Conservation (phyloP, 345 rosid species). For the Barbarea vulgaris region DNA sequence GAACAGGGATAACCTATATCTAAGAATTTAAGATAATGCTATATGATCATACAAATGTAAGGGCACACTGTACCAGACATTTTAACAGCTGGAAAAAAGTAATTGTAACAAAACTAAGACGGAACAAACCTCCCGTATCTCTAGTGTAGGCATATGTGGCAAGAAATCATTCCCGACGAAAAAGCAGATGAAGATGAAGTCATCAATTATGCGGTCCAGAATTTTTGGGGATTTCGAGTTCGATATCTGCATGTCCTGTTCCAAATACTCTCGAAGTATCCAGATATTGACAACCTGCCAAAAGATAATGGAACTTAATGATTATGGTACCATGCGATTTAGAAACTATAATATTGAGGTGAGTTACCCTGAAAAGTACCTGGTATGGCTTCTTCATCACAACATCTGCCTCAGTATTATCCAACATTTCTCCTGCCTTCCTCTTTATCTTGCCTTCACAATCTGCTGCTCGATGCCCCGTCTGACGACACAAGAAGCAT, state of each 20-base stretch:
- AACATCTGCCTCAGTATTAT: constrained; percentile 54
- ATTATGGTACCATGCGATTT: constrained; percentile 18
- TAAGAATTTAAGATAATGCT: constrained; percentile 1
- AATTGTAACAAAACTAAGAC: constrained; percentile 7
- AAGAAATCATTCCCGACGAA: constrained; percentile 98
- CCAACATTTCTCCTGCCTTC: constrained; percentile 77
- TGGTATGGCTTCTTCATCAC: constrained; percentile 80
- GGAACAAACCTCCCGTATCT: constrained; percentile 90
- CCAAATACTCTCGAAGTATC: constrained; percentile 94
- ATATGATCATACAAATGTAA: not conserved
- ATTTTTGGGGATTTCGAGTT: constrained; percentile 53
- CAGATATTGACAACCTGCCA: constrained; percentile 89
- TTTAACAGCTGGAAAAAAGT: constrained; percentile 12
- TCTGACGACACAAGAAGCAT: constrained; percentile 91
- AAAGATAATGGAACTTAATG: constrained; percentile 6
- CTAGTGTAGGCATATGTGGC: constrained; percentile 98
- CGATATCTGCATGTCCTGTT: constrained; percentile 69
- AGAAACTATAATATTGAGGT: not conserved
- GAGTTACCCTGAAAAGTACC: constrained; percentile 45
- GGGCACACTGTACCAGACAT: not conserved
- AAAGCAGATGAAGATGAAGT: constrained; percentile 95
- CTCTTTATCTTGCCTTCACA: constrained; percentile 85
- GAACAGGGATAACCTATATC: constrained; percentile 1
- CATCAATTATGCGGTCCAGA: constrained; percentile 82
- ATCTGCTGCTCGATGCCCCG: constrained; percentile 82